phyloP scores from a whole-genome alignment of 306 rosid species.

The Castanea crenata region DNA sequence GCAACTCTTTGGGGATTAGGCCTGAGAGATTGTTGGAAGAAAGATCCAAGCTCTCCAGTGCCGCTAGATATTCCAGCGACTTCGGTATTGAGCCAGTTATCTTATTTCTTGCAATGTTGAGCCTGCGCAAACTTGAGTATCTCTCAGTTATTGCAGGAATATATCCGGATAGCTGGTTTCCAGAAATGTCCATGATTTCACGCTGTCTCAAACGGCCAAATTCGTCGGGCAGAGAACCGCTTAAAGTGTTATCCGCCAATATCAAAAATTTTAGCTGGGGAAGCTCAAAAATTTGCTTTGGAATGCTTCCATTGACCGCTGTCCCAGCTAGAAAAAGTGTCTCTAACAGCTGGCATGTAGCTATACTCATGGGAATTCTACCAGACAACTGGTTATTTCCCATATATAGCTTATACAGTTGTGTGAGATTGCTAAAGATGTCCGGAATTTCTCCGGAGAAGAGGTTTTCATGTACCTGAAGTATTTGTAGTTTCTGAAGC shows the following conservation, averaged over 20 bases:
- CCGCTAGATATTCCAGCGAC: constrained; percentile 19
- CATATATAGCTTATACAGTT: not conserved
- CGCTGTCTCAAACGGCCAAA: constrained; percentile 33
- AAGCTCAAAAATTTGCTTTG: constrained; percentile 33
- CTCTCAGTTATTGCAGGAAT: constrained; percentile 10
- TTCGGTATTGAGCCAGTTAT: constrained; percentile 35
- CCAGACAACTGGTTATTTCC: constrained; percentile 25
- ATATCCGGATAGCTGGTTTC: constrained; percentile 30
- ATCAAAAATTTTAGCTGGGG: constrained; percentile 6
- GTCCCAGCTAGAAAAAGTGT: constrained; percentile 4
- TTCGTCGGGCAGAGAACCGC: constrained; percentile 27
- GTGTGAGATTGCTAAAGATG: constrained; percentile 39
- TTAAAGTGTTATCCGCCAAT: constrained; percentile 23
- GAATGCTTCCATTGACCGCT: constrained; percentile 35
- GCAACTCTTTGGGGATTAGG: constrained; percentile 30
- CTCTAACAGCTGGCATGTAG: constrained; percentile 13
- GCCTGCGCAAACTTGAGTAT: constrained; percentile 6
- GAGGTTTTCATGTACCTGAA: not conserved
- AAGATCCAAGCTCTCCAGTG: constrained; percentile 33
- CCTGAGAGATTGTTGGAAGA: constrained; percentile 45
- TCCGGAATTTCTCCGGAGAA: constrained; percentile 47
- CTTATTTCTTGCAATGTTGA: constrained; percentile 32
- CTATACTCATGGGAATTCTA: constrained; percentile 30
- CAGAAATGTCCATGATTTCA: constrained; percentile 7
- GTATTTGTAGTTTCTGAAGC: constrained; percentile 1